Conservation (phyloP, 768 basidiomycete genomes). For the Galerina marginata region DNA sequence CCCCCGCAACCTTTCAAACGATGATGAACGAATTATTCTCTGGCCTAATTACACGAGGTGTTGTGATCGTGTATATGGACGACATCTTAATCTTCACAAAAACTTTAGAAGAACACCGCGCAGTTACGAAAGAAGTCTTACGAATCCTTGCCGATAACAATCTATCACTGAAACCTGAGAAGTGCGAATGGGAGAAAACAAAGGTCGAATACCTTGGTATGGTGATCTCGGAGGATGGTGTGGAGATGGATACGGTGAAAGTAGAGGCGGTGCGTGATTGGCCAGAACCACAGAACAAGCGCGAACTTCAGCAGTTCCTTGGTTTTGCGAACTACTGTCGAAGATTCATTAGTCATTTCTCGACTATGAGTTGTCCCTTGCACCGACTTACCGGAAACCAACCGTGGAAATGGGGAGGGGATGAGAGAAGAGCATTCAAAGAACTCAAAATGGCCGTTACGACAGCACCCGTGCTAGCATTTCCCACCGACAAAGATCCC, state of each 20-base stretch:
- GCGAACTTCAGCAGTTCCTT: constrained; percentile 44
- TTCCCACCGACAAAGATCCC: constrained; percentile 8
- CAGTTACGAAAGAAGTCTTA: constrained; percentile 22
- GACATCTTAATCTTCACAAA: constrained; percentile 44
- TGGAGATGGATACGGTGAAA: constrained; percentile 39
- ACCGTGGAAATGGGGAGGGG: constrained; percentile 9
- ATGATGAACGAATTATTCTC: constrained; percentile 13
- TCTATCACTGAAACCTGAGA: constrained; percentile 42
- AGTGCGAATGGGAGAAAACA: constrained; percentile 37
- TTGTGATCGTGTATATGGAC: constrained; percentile 46
- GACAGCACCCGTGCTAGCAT: constrained; percentile 5
- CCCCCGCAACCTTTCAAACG: constrained; percentile 8
- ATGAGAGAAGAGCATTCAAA: constrained; percentile 3
- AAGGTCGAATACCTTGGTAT: constrained; percentile 40
- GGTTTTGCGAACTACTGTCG: constrained; percentile 46
- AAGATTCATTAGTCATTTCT: constrained; percentile 37
- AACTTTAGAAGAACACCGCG: constrained; percentile 12
- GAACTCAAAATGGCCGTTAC: constrained; percentile 8
- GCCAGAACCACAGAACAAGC: constrained; percentile 32
- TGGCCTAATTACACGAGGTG: constrained; percentile 2
- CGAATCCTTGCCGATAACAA: constrained; percentile 29
- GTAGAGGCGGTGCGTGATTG: constrained; percentile 35
- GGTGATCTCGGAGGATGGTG: constrained; percentile 14
- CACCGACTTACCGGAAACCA: constrained; percentile 10
- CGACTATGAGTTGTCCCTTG: constrained; percentile 29